Evolutionary conservation across 345 rosid genomes (phyloP).

Genomic region (Syzygium grande): DNA sequence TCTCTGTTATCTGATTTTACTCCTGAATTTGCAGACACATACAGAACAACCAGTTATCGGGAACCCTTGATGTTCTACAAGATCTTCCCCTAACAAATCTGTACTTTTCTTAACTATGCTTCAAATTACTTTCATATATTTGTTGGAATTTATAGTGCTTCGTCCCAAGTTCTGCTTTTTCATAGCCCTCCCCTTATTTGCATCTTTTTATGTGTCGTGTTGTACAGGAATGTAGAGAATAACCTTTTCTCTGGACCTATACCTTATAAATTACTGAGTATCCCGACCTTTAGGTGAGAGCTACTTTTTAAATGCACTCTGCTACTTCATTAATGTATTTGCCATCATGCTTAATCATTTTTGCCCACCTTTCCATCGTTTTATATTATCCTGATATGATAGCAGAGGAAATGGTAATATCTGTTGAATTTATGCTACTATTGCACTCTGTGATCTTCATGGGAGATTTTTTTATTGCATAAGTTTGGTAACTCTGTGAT

Average conservation of each 20-base stretch:
- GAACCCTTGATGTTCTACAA: slow-evolving; percentile 77
- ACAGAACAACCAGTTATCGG: slow-evolving; percentile 87
- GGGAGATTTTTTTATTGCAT: not conserved
- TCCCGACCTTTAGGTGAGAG: slow-evolving; percentile 59
- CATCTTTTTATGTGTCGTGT: not conserved
- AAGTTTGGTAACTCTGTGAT: not conserved
- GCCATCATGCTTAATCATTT: not conserved
- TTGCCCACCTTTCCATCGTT: not conserved
- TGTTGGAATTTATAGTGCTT: not conserved
- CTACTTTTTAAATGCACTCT: not conserved
- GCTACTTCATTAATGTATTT: not conserved
- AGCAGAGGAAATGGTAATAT: not conserved
- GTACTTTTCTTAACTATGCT: slow-evolving; percentile 37
- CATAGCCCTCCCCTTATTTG: not conserved
- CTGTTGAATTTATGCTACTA: not conserved
- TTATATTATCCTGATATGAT: not conserved
- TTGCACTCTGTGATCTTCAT: not conserved
- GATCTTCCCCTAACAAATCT: slow-evolving; percentile 77
- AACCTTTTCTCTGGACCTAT: slow-evolving; percentile 85
- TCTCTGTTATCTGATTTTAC: slow-evolving; percentile 14
- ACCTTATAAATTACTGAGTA: slow-evolving; percentile 62
- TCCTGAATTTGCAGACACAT: slow-evolving; percentile 52
- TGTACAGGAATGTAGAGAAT: slow-evolving; percentile 80
- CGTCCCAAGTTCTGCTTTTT: not conserved
- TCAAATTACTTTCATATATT: not conserved